Evolutionary conservation across 179 eudicot species (phyloP).

Genomic region (Spinacia oleracea): DNA sequence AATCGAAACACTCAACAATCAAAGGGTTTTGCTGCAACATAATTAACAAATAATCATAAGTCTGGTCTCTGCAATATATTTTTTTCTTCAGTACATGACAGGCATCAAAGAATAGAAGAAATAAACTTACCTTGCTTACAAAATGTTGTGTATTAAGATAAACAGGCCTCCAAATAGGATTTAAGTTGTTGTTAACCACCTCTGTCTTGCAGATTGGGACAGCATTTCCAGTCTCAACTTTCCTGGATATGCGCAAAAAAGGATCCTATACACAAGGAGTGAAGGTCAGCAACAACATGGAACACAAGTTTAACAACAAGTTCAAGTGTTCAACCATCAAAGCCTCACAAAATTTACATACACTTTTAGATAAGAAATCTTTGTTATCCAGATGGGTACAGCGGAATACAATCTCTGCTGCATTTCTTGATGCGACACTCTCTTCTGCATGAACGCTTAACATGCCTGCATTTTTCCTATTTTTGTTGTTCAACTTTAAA

Average conservation of each 20-base stretch:
- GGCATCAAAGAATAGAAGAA: conserved; percentile 4
- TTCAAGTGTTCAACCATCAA: neutral
- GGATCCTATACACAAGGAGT: conserved; percentile 61
- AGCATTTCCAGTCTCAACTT: conserved; percentile 58
- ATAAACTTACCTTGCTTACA: conserved; percentile 71
- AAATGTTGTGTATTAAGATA: conserved; percentile 72
- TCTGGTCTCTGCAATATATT: neutral
- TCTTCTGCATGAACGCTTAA: conserved; percentile 78
- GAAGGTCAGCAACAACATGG: conserved; percentile 18
- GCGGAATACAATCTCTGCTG: conserved; percentile 61
- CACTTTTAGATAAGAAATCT: conserved; percentile 77
- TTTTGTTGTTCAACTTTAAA: conserved; percentile 54
- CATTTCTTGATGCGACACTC: conserved; percentile 59
- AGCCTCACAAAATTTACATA: conserved; percentile 32
- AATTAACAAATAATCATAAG: neutral
- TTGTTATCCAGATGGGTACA: conserved; percentile 70
- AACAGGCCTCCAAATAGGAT: conserved; percentile 81
- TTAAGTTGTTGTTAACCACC: conserved; percentile 78
- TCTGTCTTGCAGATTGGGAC: conserved; percentile 92
- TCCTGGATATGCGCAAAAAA: conserved; percentile 79
- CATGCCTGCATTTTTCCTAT: conserved; percentile 50
- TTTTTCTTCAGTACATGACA: neutral
- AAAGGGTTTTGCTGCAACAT: conserved; percentile 76
- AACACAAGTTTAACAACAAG: neutral
- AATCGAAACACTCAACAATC: conserved; percentile 84